Evolutionary conservation across 805 yeast species (phyloP).

Genomic region (Schwanniomyces occidentalis): DNA sequence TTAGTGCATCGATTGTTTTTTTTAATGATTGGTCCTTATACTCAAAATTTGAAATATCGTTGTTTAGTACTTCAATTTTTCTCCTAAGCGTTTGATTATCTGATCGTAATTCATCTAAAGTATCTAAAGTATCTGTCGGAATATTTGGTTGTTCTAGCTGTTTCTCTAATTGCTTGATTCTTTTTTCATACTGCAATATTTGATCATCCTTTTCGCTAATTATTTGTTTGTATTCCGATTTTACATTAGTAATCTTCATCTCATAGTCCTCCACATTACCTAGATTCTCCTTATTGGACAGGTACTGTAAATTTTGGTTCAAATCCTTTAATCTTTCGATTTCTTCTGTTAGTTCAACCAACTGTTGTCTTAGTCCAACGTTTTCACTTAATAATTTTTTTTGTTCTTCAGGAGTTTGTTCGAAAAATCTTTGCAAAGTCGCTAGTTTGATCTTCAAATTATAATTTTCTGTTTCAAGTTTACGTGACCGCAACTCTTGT

Average conservation of each 20-base stretch:
- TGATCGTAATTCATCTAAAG: constrained; percentile 15
- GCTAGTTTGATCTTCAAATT: constrained; percentile 46
- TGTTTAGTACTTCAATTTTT: constrained; percentile 7
- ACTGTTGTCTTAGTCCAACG: constrained; percentile 31
- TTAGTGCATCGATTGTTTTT: neutral
- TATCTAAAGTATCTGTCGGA: constrained; percentile 8
- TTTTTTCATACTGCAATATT: constrained; percentile 5
- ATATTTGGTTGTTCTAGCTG: neutral
- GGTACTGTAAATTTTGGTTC: constrained; percentile 9
- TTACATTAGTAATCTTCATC: constrained; percentile 5
- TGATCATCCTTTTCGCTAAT: constrained; percentile 6
- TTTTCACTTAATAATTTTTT: constrained; percentile 38
- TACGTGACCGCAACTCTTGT: constrained; percentile 19
- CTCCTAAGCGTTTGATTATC: constrained; percentile 21
- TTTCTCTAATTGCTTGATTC: constrained; percentile 9
- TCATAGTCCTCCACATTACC: constrained; percentile 1
- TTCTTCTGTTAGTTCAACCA: constrained; percentile 15
- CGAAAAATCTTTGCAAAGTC: constrained; percentile 37
- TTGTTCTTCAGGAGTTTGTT: constrained; percentile 45
- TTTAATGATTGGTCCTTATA: constrained; percentile 1
- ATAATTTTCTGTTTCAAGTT: constrained; percentile 43
- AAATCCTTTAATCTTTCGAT: constrained; percentile 11
- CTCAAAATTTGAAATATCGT: constrained; percentile 5
- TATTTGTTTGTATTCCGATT: constrained; percentile 8
- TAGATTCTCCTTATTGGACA: constrained; percentile 10